Base-by-base conservation (phyloP, 306 rosid genomes). In the Prunus kanzakura region DNA sequence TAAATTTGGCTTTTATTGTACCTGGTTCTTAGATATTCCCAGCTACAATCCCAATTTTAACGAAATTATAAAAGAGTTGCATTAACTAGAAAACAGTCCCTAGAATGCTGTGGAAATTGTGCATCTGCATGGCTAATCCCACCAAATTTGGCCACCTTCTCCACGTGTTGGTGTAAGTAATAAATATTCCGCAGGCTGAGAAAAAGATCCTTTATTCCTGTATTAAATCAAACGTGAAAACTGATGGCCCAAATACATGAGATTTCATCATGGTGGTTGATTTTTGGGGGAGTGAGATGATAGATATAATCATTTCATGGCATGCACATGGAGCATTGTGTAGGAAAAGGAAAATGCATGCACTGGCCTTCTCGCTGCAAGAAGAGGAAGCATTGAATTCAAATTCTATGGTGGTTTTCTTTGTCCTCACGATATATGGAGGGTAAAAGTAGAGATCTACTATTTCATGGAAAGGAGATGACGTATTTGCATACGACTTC, bases 21-120 rank as follows among this genome's bases (percentile, higher is more conserved):
- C 35, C 60, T 69, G 67, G 41, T 67, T 58, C 22, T 68, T 68
- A 41, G 69, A 67, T 67, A 67, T 18, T 58, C 50, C 20, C 8
- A 11, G 14, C 67, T 38, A 22, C 30, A 54, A 35, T 43, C 60
- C 49, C 67, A 67, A 51, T 2, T 23, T 76, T 46, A 25, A 30
- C 56, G 46, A 41, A 67, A 27, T 45, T 16, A 14, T 6, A 16
- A 49, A 8, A 75, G n/a, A 51, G 20, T 35, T 50, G 52, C 60
- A 43, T 69, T 52, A 56, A 56, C 22, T 20, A 20, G 62, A 77
- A 68, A 77, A 60, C 76, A 30, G 47, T 46, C 32, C 20, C 46
- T 57, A 38, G 4, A 11, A 45, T 58, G 46, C 51, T 25, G 45
- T 69, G 69, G 56, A 45, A 76, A 47, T 77, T 77, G 80, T 57